These are phyloP conservation scores for Fusarium sp. DNA, from an alignment of 2,329 filamentous ascomycete genomes.

Conservation along the genomic window DNA sequence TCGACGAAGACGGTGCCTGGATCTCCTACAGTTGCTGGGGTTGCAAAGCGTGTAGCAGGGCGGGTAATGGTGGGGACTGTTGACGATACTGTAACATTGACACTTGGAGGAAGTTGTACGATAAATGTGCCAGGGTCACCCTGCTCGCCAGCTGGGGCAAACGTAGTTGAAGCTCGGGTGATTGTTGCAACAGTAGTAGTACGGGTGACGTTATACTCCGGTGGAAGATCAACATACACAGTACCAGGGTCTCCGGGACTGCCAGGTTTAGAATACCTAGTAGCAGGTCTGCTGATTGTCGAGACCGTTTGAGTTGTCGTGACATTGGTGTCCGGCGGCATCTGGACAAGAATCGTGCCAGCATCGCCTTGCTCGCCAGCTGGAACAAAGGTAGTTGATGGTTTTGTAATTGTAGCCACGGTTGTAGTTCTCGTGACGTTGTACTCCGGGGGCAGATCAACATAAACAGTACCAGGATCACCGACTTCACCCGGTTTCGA, in stretches of 20 bases:
- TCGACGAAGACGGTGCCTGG: constrained; percentile 21
- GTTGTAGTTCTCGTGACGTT: constrained; percentile 17
- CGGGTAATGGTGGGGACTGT: constrained; percentile 17
- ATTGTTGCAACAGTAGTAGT: constrained; percentile 15
- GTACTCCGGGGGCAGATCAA: constrained; percentile 22
- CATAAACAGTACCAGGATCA: constrained; percentile 15
- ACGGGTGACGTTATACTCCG: constrained; percentile 20
- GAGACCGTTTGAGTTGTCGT: constrained; percentile 20
- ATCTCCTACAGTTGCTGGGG: constrained; percentile 3
- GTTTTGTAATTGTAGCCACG: constrained; percentile 12
- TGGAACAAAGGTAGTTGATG: constrained; percentile 9
- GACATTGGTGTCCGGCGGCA: constrained; percentile 20
- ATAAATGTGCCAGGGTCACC: constrained; percentile 24
- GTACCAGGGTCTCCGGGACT: constrained; percentile 17
- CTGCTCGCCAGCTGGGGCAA: constrained; percentile 2
- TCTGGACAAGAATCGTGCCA: constrained; percentile 14
- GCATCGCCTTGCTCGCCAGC: constrained; percentile 24
- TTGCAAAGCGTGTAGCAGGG: constrained; percentile 8
- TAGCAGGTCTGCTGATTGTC: constrained; percentile 14
- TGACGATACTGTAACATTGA: constrained; percentile 7
- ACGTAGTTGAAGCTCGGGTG: constrained; percentile 17
- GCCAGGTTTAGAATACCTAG: constrained; percentile 1
- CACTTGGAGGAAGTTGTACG: constrained; percentile 14
- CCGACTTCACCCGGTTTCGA: constrained; percentile 8
- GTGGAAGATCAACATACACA: constrained; percentile 15